Base-by-base conservation (phyloP, 2,329 filamentous ascomycete genomes). In the Chaetomium globosum region DNA sequence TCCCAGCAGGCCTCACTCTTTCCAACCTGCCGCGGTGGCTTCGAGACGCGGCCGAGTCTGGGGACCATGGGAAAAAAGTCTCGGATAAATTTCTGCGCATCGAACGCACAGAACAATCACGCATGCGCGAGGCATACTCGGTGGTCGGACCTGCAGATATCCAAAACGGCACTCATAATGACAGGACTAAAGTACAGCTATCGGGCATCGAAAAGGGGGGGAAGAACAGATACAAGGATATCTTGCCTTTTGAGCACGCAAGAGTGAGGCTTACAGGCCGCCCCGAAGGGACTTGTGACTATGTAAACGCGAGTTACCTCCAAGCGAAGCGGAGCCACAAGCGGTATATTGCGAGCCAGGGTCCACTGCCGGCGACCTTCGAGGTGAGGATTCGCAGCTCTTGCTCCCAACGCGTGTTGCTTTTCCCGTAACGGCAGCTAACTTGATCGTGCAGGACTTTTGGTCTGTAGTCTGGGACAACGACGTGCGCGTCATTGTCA, bases 401-500 rank as follows among this genome's bases (percentile, higher is more conserved):
- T 48, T 19, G 4, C 4, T 23, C 31, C 16, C 19, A 10, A 13
- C 13, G 4, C 7, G 13, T 7, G 36, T 19, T 53, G 16, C n/a
- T 43, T 28, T 28, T 21, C 21, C 21, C 8, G 28, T 30, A 26
- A 31, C 57, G n/a, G n/a, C 2, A 4, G 49, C 74, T 79, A 70
- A 80, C 73, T 59, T 9, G 46, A 58, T 54, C 8, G 36, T 59
- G 3, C 70, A 95, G 91, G 95, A 99, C 76, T 99, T 99, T 75
- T 99, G 95, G 95, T 94, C 92, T 66, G 90, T 97, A 12, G 84
- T 98, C 33, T 99, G 95, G 95, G 93, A 98, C 75, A 91, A 98
- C 77, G 93, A 98, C 74, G 89, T 96, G 3, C 89, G 94, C 59
- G 91, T 98, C 30, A 89, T 99, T 67, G 93, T 98, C 69, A 98